phyloP scores from a whole-genome alignment of 2,329 filamentous ascomycete genomes.

The Epichloe uncinata region DNA sequence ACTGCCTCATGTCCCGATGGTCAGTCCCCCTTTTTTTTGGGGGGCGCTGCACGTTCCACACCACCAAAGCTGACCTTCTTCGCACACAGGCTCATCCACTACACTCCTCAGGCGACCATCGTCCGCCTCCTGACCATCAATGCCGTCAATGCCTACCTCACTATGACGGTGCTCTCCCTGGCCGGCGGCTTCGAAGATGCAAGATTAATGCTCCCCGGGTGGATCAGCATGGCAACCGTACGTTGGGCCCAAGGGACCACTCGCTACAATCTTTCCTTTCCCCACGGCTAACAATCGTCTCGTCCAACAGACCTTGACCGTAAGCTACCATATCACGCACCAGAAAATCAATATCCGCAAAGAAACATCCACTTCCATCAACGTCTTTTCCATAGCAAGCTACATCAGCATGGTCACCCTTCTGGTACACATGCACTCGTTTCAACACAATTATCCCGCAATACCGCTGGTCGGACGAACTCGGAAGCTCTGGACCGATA shows the following conservation, averaged over 20 bases:
- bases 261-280: no score
- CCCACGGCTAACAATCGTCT: not conserved
- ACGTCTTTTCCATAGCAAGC: conserved; percentile 62
- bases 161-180: conserved; percentile 56
- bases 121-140: conserved; percentile 67
- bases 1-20: conserved; percentile 77
- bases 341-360: conserved; percentile 69
- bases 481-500: conserved; percentile 22
- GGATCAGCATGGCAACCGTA: conserved; percentile 66
- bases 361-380: conserved; percentile 64
- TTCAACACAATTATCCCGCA: conserved; percentile 45
- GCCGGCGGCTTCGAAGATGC: conserved; percentile 58
- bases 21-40: conserved; percentile 23
- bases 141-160: conserved; percentile 61
- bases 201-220: conserved; percentile 59
- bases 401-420: conserved; percentile 63
- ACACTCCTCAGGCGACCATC: conserved; percentile 68
- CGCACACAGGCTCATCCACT: conserved; percentile 60
- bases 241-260: conserved; percentile 11
- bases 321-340: conserved; percentile 64
- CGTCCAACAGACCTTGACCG: conserved; percentile 49
- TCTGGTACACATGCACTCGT: conserved; percentile 52
- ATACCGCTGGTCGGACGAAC: conserved; percentile 40
- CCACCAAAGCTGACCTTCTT: not conserved
- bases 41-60: not conserved